Evolutionary conservation across 2,329 filamentous ascomycete species (phyloP), one percentile per base, ranked within the genome.

Genomic region (Beauveria pseudobassiana): DNA sequence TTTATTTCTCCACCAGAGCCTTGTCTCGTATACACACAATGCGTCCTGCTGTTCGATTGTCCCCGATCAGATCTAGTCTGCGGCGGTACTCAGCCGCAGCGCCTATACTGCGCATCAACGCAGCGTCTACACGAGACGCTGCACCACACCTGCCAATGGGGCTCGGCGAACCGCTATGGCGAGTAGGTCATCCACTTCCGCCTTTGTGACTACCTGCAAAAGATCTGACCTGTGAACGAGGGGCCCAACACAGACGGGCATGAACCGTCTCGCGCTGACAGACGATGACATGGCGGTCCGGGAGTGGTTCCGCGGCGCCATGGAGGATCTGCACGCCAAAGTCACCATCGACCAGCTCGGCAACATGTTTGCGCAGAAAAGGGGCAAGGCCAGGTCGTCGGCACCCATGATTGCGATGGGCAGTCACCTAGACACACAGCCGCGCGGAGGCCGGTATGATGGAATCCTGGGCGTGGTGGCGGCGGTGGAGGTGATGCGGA

Each of bases 291-390:
- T 87, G 70, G 75, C 83, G 68, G 89, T 81, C n/a, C 84, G 90
- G 50, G 84, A 89, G 71, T 95, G 90, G 90, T 92, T 95, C 65
- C 82, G 87, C 1, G 74, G 85, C 46, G 87, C 86, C 1, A 85
- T 84, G 1, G 74, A 83, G 68, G 77, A 77, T 0, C 75, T 93
- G 0, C 88, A 86, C 20, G 93, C 90, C 73, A 78, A 79, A 3
- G 79, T 90, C 18, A 87, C 81, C 0, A 74, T 91, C 3, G 91
- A 96, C 71, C 77, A 84, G 58, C 91, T 95, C 86, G 90, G 90
- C 22, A 95, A 95, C 67, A 89, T 69, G 58, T 95, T 95, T 70
- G 89, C 90, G 1, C 79, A 89, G 5, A 82, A 87, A 4, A 81
- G 85, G 2, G 90, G 90, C 1, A 76, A 81, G 61, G 74, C 75